Conservation (phyloP, 2,329 filamentous ascomycete genomes). For the Colletotrichum spaethianum region DNA sequence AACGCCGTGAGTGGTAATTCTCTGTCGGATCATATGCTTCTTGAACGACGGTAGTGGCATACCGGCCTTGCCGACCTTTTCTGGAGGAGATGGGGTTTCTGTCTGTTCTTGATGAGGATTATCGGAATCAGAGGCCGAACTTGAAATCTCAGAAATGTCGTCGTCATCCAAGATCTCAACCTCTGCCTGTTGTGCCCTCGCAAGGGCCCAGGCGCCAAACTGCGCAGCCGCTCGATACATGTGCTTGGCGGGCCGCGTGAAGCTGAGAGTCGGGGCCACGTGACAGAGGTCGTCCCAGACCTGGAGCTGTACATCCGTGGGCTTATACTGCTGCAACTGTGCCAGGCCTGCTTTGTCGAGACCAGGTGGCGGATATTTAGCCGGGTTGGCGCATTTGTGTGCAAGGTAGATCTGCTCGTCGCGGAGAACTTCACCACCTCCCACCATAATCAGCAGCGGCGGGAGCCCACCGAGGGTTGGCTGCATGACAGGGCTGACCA, state of each 20-base stretch:
- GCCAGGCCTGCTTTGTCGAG: constrained; percentile 75
- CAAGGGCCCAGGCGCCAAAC: constrained; percentile 92
- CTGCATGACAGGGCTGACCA: constrained; percentile 91
- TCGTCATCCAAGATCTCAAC: constrained; percentile 89
- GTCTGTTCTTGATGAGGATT: constrained; percentile 45
- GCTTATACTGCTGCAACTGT: constrained; percentile 76
- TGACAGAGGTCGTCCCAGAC: constrained; percentile 98
- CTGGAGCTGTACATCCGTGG: constrained; percentile 93
- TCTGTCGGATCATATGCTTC: constrained; percentile 92
- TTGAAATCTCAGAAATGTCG: constrained; percentile 80
- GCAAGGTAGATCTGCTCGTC: constrained; percentile 97
- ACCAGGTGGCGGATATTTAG: constrained; percentile 79
- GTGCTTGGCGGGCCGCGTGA: constrained; percentile 94
- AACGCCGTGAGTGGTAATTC: constrained; percentile 83
- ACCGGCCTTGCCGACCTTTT: constrained; percentile 84
- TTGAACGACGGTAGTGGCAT: constrained; percentile 86
- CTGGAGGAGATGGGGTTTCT: constrained; percentile 42
- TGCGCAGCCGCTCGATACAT: constrained; percentile 96
- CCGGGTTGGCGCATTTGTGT: constrained; percentile 91
- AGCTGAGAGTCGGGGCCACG: constrained; percentile 92
- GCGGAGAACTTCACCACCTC: constrained; percentile 88
- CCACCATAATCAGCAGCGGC: constrained; percentile 87
- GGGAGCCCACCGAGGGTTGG: constrained; percentile 91
- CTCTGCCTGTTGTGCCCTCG: constrained; percentile 82
- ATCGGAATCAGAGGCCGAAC: constrained; percentile 62